Conservation (phyloP, 805 yeast species). For the Saccharomycopsis javanensis region DNA sequence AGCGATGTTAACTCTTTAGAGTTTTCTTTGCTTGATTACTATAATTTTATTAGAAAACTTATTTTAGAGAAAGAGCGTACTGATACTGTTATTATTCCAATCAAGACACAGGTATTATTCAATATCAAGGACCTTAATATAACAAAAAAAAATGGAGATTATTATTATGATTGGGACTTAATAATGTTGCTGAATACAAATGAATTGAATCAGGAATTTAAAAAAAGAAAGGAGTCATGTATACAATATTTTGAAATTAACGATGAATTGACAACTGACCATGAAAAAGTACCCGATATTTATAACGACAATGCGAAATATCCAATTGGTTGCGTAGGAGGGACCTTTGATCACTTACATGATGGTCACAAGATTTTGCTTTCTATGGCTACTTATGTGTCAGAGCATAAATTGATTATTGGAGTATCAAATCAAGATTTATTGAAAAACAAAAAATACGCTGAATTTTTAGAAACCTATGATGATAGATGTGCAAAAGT, state of each 20-base stretch:
- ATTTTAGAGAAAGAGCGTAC: constrained; percentile 3
- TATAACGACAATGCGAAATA: not conserved
- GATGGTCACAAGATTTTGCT: constrained; percentile 88
- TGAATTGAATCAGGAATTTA: not conserved
- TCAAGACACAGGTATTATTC: constrained; percentile 19
- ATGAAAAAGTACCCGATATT: not conserved
- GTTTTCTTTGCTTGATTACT: constrained; percentile 26
- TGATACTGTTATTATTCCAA: constrained; percentile 2
- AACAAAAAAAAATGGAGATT: not conserved
- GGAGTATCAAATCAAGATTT: constrained; percentile 78
- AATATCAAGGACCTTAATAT: constrained; percentile 7
- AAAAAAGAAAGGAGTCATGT: not conserved
- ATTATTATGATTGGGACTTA: constrained; percentile 5
- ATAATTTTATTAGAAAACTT: constrained; percentile 24
- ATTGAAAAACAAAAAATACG: constrained; percentile 63
- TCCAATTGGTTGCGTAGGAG: constrained; percentile 64
- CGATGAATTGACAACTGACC: not conserved
- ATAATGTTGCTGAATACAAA: not conserved
- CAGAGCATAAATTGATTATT: constrained; percentile 48
- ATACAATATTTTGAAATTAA: not conserved
- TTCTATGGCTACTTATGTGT: constrained; percentile 57
- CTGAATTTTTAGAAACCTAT: constrained; percentile 53
- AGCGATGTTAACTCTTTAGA: constrained; percentile 25
- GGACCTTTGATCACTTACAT: constrained; percentile 94
- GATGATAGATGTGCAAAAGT: constrained; percentile 41